Base-by-base conservation (phyloP, 768 basidiomycete genomes). In the Psilocybe azurescens region DNA sequence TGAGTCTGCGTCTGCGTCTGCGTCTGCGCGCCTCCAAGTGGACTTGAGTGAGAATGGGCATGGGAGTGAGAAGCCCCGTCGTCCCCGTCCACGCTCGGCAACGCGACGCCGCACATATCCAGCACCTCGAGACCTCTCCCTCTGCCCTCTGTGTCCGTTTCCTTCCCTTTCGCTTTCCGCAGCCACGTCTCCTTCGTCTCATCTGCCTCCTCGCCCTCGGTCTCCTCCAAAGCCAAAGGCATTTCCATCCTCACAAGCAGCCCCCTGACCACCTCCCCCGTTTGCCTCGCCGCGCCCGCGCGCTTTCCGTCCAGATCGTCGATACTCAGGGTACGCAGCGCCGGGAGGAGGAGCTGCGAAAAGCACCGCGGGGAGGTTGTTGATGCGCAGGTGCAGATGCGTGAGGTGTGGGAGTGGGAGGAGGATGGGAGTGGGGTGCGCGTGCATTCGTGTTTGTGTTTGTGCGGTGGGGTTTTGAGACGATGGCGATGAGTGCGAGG, bases 241-340 rank as follows among this genome's bases (percentile, higher is more conserved):
- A 73, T 58, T 47, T 75, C 75, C 74, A 72, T 75, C 36, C 76
- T 71, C 13, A 74, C 67, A 8, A 78, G 65, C 30, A 78, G 53
- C 49, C 70, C 68, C 2, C 70, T 65, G 20, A 79, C 61, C 14
- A 71, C 69, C 0, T 53, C 55, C 2, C 68, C 74, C 11, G 70
- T 73, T 52, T 77, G 73, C n/a, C 59, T 52, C 6, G 73, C 73
- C 14, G 72, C 71, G 5, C 68, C 60, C 1, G 61, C 36, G 2
- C 76, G 66, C 46, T 69, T 73, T 16, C 76, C 78, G 55, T 79
- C 77, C 29, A 79, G 66, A 56, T 78, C 78, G 49, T 74, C 71
- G 38, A 80, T 65, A 53, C 63, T 69, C 20, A 80, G 69, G 8
- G 54, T 58, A 16, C 61, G 66, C 50, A 79, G 70, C 30, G 69